Conservation (phyloP, 192 early-diverging fungal genomes). For the Mortierella hygrophila region DNA sequence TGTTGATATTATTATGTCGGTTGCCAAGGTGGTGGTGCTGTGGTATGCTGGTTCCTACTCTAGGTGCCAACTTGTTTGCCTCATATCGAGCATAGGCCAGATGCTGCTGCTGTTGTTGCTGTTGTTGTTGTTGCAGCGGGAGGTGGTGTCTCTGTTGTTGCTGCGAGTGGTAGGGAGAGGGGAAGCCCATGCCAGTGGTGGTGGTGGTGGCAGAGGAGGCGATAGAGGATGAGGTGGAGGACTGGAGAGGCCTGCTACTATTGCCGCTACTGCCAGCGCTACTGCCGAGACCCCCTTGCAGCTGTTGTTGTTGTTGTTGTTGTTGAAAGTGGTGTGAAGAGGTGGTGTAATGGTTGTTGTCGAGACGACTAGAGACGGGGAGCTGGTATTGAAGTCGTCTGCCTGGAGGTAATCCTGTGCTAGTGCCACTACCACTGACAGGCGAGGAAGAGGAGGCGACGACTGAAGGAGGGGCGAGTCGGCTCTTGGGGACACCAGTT, state of each 20-base stretch:
- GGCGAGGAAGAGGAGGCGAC: background rate
- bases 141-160: slow-evolving; percentile 25
- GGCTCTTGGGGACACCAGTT: background rate
- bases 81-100: background rate
- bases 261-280: slow-evolving; percentile 4
- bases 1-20: slow-evolving; percentile 2
- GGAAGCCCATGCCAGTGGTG: slow-evolving; percentile 11
- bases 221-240: background rate
- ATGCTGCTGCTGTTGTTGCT: slow-evolving; percentile 4
- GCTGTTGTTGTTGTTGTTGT: slow-evolving; percentile 17
- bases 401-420: slow-evolving; percentile 5
- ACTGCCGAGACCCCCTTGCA: slow-evolving; percentile 11
- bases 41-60: background rate
- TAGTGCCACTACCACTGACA: background rate
- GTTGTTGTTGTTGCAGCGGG: slow-evolving; percentile 16
- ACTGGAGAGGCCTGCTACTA: slow-evolving; percentile 9
- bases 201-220: background rate
- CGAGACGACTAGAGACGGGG: slow-evolving; percentile 23
- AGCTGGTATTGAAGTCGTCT: slow-evolving; percentile 44
- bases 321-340: slow-evolving; percentile 10
- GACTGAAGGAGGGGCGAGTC: background rate
- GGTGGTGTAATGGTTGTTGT: slow-evolving; percentile 20
- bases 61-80: background rate
- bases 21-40: background rate
- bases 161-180: slow-evolving; percentile 7